phyloP scores from a whole-genome alignment of 805 yeast species.

The Monosporozyma aerobia region DNA sequence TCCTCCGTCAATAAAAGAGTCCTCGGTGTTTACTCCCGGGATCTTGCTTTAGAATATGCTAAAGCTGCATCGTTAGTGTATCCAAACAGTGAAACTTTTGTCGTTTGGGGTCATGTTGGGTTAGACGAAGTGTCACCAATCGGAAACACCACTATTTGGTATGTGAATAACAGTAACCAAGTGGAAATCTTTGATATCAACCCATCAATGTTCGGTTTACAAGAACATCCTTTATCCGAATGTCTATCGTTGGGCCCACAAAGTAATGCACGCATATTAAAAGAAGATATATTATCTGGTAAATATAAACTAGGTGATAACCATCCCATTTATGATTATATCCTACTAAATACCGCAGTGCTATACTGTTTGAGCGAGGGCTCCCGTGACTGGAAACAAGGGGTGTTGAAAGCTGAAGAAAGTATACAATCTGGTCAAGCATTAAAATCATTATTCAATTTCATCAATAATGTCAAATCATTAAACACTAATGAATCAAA shows the following conservation, averaged over 20 bases:
- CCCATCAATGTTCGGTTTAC: constrained; percentile 77
- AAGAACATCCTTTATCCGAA: constrained; percentile 54
- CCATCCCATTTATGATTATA: constrained; percentile 74
- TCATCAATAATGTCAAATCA: constrained; percentile 24
- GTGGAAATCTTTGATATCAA: constrained; percentile 38
- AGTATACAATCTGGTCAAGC: constrained; percentile 68
- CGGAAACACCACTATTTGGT: constrained; percentile 78
- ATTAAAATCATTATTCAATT: constrained; percentile 43
- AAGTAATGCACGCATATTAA: constrained; percentile 61
- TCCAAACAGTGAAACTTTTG: constrained; percentile 49
- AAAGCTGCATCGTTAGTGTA: constrained; percentile 58
- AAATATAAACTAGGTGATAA: constrained; percentile 39
- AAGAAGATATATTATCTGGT: constrained; percentile 33
- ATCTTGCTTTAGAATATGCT: constrained; percentile 76
- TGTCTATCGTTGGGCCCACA: constrained; percentile 83
- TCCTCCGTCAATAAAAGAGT: constrained; percentile 56
- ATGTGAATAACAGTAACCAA: constrained; percentile 30
- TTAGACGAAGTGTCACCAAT: constrained; percentile 90
- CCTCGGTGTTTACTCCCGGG: constrained; percentile 79
- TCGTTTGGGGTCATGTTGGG: constrained; percentile 89
- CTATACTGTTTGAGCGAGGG: constrained; percentile 69
- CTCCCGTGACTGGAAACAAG: constrained; percentile 62
- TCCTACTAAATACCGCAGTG: constrained; percentile 83
- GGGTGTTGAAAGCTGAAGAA: constrained; percentile 62
- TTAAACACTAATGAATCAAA: background rate